Base-by-base conservation (phyloP, 2,329 filamentous ascomycete genomes). In the Helicocarpus griseus region DNA sequence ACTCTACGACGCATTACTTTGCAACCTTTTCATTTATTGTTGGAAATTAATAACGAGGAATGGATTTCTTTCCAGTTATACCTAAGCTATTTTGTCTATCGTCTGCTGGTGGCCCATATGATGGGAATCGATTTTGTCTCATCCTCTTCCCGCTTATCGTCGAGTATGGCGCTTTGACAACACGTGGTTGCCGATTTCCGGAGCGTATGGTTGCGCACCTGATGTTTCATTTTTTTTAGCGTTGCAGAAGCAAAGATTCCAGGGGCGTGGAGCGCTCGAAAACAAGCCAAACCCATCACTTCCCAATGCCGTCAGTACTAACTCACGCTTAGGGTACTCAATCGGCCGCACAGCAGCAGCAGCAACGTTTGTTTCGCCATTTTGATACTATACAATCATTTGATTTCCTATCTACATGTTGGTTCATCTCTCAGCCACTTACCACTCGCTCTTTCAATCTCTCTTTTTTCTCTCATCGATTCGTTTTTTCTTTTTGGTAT, bases 401-500 rank as follows among this genome's bases (percentile, higher is more conserved):
- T 29, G 41, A 29, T 44, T 17, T 29, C 41, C 19, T n/a, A 6
- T 31, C 28, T 44, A 13, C 13, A 44, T 44, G 14, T 44, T 44
- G 41, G 41, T 19, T 44, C 22, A 21, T 48, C 19, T 11, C 45
- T 26, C 29, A 46, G 21, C 43, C n/a, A 19, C 17, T 13, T 19
- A 39, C n/a, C 22, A 11, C 19, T 33, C n/a, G n/a, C 13, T 26
- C 29, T 3, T 21, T 17, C 8, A 19, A 28, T 43, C 17, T 41
- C 41, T 26, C 13, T 44, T 26, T 47, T 22, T 52, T 35, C 17
- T 14, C 13, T 48, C 22, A 41, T 48, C 35, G 19, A 26, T 19
- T 48, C n/a, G 17, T 3, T 48, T n/a, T 36, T 31, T 28, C 36
- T n/a, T 39, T 46, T 24, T 40, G 40, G 35, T 41, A 54, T 24